phyloP scores from a whole-genome alignment of 1,139 yeast species.

The Magnusiomyces magnusii region DNA sequence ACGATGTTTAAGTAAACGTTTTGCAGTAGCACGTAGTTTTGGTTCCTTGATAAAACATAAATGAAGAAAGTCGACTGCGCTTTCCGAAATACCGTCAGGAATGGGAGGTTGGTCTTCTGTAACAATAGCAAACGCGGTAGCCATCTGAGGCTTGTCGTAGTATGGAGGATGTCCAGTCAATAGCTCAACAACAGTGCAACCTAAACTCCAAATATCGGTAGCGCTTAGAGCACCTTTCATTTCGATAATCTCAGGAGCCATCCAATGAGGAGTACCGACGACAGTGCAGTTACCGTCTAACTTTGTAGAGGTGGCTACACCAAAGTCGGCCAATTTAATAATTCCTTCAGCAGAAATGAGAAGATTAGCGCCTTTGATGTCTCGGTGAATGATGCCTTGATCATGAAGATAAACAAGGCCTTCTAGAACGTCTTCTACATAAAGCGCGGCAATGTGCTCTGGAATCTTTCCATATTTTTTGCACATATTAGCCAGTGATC shows the following conservation, averaged over 20 bases:
- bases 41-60: constrained; percentile 80
- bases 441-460: constrained; percentile 77
- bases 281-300: constrained; percentile 26
- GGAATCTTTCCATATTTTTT: constrained; percentile 86
- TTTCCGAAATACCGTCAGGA: constrained; percentile 51
- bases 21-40: constrained; percentile 50
- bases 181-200: constrained; percentile 85
- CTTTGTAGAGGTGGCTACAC: constrained; percentile 55
- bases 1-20: constrained; percentile 47
- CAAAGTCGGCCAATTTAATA: constrained; percentile 89
- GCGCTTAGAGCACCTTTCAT: constrained; percentile 84
- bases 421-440: constrained; percentile 72
- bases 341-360: constrained; percentile 85
- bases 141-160: constrained; percentile 44
- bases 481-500: constrained; percentile 83
- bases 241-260: constrained; percentile 77
- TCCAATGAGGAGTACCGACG: constrained; percentile 76
- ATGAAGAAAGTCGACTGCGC: constrained; percentile 49
- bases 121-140: constrained; percentile 88
- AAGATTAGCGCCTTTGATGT: constrained; percentile 89
- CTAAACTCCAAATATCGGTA: constrained; percentile 72
- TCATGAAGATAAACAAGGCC: constrained; percentile 78
- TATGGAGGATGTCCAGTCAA: constrained; percentile 50
- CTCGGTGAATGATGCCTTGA: constrained; percentile 80
- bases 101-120: constrained; percentile 74